Evolutionary conservation across 495 filamentous ascomycete species (phyloP).

Genomic region (Penicillium steckii): DNA sequence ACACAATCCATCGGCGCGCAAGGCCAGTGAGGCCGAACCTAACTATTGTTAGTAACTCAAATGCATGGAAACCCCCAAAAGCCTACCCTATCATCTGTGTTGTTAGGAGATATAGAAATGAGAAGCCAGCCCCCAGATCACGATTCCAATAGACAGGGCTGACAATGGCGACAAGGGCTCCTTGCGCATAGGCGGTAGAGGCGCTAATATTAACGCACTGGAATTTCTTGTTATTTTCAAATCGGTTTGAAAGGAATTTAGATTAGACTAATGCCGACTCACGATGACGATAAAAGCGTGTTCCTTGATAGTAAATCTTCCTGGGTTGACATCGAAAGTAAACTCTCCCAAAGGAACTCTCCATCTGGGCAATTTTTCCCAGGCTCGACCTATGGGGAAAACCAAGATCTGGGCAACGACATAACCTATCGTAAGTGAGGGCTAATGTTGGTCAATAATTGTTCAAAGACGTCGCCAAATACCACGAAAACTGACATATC

Average conservation of each 20-base stretch:
- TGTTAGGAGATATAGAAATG: conserved; percentile 58
- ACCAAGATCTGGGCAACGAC: conserved; percentile 64
- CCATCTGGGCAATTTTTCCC: conserved; percentile 55
- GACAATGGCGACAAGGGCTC: conserved; percentile 57
- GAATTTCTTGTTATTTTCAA: neutral
- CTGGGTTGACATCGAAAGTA: conserved; percentile 53
- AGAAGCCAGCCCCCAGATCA: conserved; percentile 61
- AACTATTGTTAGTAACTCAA: neutral
- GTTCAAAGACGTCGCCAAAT: neutral
- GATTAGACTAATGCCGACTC: neutral
- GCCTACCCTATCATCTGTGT: conserved; percentile 63
- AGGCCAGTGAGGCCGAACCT: conserved; percentile 60
- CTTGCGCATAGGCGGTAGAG: conserved; percentile 54
- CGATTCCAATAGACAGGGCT: conserved; percentile 55
- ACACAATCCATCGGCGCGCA: conserved; percentile 60
- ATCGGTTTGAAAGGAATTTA: neutral
- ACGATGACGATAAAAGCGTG: conserved; percentile 70
- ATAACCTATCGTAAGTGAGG: conserved; percentile 71
- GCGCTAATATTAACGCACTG: conserved; percentile 34
- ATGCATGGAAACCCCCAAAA: too few relatives aligned
- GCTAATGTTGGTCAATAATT: conserved; percentile 52
- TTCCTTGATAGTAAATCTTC: conserved; percentile 68
- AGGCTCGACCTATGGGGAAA: conserved; percentile 48
- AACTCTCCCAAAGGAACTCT: conserved; percentile 58
- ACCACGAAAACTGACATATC: conserved; percentile 16